Percentiles rank a stretch among this genome's conserved stretches.
Conservation (phyloP, 2,329 filamentous ascomycete genomes). For the Verticillium klebahnii region DNA sequence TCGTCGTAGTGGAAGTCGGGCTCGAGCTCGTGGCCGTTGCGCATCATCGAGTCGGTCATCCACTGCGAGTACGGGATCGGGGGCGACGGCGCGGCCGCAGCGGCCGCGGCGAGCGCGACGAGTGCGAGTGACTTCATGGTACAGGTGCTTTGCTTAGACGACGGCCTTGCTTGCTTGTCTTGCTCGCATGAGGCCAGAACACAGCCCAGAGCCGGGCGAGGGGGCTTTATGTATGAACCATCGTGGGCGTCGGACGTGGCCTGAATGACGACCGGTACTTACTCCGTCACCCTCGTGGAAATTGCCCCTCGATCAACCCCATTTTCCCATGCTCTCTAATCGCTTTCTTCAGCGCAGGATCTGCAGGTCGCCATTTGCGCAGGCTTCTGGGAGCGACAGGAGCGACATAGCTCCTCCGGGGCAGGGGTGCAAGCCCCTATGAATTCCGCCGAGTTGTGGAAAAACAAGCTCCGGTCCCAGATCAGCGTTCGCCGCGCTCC, state of each 20-base stretch:
- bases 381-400: no score
- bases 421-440: background rate
- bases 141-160: background rate
- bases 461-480: background rate
- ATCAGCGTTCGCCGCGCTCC: background rate
- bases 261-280: background rate
- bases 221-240: background rate
- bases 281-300: background rate
- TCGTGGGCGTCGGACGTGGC: background rate
- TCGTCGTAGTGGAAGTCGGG: constrained; percentile 38
- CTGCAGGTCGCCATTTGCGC: background rate
- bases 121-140: background rate
- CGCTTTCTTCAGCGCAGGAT: background rate
- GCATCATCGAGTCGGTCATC: constrained; percentile 44
- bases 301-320: background rate
- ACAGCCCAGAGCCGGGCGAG: background rate
- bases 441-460: constrained; percentile 1
- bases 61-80: constrained; percentile 22
- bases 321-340: background rate
- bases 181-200: background rate
- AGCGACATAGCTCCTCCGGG: background rate
- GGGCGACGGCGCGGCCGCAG: background rate
- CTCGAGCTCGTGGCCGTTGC: constrained; percentile 23
- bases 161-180: background rate
- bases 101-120: background rate